phyloP scores from a whole-genome alignment of 2,329 filamentous ascomycete genomes.

The Talaromyces sp. region DNA sequence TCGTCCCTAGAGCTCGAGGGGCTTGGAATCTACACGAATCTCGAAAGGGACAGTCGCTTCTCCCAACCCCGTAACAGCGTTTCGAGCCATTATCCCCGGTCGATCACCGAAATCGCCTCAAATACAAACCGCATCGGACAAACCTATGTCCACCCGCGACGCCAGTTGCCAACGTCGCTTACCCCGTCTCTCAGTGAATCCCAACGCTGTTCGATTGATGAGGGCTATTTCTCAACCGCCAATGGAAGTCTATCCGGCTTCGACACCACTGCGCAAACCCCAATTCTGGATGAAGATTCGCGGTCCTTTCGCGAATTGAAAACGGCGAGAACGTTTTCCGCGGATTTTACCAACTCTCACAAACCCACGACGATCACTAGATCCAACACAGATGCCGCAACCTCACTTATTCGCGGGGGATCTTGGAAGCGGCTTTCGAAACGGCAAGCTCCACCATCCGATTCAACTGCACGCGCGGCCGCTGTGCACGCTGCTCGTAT shows the following conservation, averaged over 20 bases:
- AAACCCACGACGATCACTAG: not conserved
- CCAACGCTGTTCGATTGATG: slow-evolving; percentile 42
- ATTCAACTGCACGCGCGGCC: slow-evolving; percentile 51
- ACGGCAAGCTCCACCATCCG: slow-evolving; percentile 45
- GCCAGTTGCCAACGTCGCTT: slow-evolving; percentile 51
- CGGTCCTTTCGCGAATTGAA: slow-evolving; percentile 12
- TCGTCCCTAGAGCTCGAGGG: slow-evolving; percentile 54
- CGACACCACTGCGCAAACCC: not conserved
- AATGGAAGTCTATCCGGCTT: slow-evolving; percentile 7
- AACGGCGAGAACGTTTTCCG: not conserved
- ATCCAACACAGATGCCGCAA: slow-evolving; percentile 4
- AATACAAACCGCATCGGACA: slow-evolving; percentile 47
- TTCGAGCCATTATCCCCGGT: slow-evolving; percentile 45
- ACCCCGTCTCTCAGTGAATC: slow-evolving; percentile 49
- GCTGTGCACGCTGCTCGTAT: slow-evolving; percentile 52
- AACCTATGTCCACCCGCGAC: slow-evolving; percentile 52
- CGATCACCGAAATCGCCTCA: slow-evolving; percentile 49
- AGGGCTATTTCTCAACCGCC: slow-evolving; percentile 4
- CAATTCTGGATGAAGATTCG: slow-evolving; percentile 39
- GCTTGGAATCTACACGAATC: slow-evolving; percentile 46
- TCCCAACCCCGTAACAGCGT: slow-evolving; percentile 38
- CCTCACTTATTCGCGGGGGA: not conserved
- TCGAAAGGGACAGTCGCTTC: slow-evolving; percentile 24
- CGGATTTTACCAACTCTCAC: not conserved
- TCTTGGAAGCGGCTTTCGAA: slow-evolving; percentile 19